Base-by-base conservation (phyloP, 2,329 filamentous ascomycete genomes). In the Exophiala mesophila region DNA sequence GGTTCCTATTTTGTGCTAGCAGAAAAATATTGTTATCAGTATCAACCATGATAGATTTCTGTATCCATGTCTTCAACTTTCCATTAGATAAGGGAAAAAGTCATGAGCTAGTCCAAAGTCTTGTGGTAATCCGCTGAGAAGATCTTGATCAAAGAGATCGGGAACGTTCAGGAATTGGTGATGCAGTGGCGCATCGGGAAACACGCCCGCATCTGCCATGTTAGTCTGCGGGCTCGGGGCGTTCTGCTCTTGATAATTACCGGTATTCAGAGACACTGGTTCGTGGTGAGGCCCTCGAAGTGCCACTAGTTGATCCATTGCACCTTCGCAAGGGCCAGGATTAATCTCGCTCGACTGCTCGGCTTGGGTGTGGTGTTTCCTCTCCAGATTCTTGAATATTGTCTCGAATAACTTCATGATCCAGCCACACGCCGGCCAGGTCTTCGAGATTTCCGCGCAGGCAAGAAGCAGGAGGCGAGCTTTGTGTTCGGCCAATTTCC, bases 371-470 rank as follows among this genome's bases (percentile, higher is more conserved):
- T n/a, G n/a, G 19, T 9, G 15, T 33, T 17, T 34, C 29, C 35
- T 13, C 24, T 30, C 33, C 16, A 43, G 3, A 17, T 37, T 44
- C 24, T 26, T 44, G 41, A 44, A 44, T 16, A 44, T 38, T 13
- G 41, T 44, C 34, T 44, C 41, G n/a, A 44, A 44, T 6, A 44
- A 12, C 10, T 13, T 8, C 34, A 52, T 34, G 21, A 57, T 53
- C 54, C 54, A 57, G 34, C 47, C 46, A 12, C 45, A 42, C n/a
- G 55, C 55, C 1, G 54, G 54, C 55, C 55, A 57, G 2, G 47
- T 47, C 15, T 53, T 45, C 12, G 52, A 48, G 4, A 57, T 39
- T 19, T 47, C 47, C 8, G 45, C 50, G 10, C 55, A 31, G 8
- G 48, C 55, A 3, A 57, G 34, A 36, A 57, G 37, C 13, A 53